Conservation (phyloP, 2,329 filamentous ascomycete species). For the Fusarium poae region DNA sequence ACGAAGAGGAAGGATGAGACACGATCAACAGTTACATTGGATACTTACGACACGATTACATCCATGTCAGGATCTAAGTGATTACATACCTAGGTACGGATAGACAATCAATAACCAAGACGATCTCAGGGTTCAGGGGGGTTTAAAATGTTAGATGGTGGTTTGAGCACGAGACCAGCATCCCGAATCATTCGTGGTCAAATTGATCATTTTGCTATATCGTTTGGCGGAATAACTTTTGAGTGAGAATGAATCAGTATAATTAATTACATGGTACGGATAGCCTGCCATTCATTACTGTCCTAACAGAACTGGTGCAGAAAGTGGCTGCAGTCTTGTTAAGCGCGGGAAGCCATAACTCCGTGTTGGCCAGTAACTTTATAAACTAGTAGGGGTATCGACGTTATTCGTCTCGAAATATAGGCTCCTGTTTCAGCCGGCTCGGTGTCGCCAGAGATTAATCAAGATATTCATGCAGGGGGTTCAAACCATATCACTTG, state of each 20-base stretch:
- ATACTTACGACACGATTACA: slow-evolving; percentile 29
- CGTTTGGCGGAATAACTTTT: slow-evolving; percentile 8
- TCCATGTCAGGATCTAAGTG: slow-evolving; percentile 23
- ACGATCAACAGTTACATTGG: slow-evolving; percentile 37
- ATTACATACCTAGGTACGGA: no score
- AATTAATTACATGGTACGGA: background rate
- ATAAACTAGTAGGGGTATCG: slow-evolving; percentile 17
- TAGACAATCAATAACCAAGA: slow-evolving; percentile 9
- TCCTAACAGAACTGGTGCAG: slow-evolving; percentile 29
- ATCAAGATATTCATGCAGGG: slow-evolving; percentile 37
- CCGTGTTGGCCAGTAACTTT: background rate
- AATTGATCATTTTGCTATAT: slow-evolving; percentile 3
- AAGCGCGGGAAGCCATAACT: slow-evolving; percentile 14
- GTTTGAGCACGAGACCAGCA: slow-evolving; percentile 26
- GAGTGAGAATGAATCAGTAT: background rate
- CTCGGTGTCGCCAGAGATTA: slow-evolving; percentile 32
- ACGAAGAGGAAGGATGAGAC: slow-evolving; percentile 36
- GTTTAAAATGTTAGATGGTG: slow-evolving; percentile 9
- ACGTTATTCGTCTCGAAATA: slow-evolving; percentile 29
- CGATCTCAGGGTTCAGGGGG: slow-evolving; percentile 38
- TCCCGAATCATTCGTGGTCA: slow-evolving; percentile 20
- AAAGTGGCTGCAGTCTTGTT: slow-evolving; percentile 29
- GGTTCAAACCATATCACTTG: slow-evolving; percentile 7
- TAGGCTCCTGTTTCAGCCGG: slow-evolving; percentile 39
- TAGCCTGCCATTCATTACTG: slow-evolving; percentile 20